Evolutionary conservation across 176 grass and related monocot genomes (phyloP).

Genomic region (Oryza coarctata): DNA sequence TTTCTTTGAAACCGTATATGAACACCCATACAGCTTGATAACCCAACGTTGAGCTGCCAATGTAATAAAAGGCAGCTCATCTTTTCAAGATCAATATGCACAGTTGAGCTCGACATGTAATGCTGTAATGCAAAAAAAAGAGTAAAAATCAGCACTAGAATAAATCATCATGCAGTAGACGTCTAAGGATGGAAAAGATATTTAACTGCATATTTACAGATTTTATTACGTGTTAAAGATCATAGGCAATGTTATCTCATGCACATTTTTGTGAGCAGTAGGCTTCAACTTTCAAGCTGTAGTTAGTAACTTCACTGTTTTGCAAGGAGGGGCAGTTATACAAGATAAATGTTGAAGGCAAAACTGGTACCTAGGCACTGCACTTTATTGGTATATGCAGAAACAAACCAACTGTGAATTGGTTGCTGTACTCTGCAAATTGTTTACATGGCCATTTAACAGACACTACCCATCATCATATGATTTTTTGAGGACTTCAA

Average conservation of each 20-base stretch:
- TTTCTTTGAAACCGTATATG: background rate
- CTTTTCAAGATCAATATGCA: slow-evolving; percentile 36
- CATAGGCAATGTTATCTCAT: background rate
- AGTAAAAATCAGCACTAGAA: background rate
- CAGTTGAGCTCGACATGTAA: slow-evolving; percentile 31
- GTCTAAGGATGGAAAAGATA: slow-evolving; percentile 10
- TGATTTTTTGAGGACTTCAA: background rate
- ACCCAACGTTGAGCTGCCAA: slow-evolving; percentile 19
- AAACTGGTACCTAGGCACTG: background rate
- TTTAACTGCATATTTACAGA: slow-evolving; percentile 1
- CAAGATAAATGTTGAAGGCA: background rate
- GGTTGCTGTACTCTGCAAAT: background rate
- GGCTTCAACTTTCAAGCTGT: background rate
- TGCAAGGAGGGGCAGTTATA: background rate
- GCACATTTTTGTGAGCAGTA: slow-evolving; percentile 11
- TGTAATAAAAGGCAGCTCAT: slow-evolving; percentile 27
- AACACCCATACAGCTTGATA: slow-evolving; percentile 16
- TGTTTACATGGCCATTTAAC: too few relatives aligned
- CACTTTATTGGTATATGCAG: background rate
- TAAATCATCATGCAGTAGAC: background rate
- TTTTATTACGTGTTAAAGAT: background rate
- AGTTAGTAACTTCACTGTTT: slow-evolving; percentile 12
- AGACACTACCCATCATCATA: background rate
- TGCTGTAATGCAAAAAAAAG: slow-evolving; percentile 14
- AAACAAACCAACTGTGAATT: background rate